Percentiles rank a stretch among this genome's conserved stretches.
phyloP scores from a whole-genome alignment of 1,284 basidiomycete genomes.

The Trametes hirsuta region DNA sequence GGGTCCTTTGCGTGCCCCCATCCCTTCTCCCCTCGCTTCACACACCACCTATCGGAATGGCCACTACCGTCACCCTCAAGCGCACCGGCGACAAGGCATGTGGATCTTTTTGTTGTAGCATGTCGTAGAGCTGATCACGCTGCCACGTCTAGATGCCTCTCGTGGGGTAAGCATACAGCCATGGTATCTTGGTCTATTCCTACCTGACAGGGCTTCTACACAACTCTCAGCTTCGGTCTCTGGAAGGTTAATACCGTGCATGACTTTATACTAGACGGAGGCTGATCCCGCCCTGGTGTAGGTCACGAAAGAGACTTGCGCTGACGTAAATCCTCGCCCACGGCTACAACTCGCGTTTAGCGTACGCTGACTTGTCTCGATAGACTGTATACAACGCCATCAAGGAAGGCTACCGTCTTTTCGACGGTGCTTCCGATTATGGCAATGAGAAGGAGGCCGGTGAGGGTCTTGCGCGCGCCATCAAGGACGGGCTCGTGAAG shows the following conservation, averaged over 20 bases:
- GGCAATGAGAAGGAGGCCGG: conserved; percentile 91
- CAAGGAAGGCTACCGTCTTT: conserved; percentile 77
- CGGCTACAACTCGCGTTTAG: not conserved
- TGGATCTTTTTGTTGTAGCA: not conserved
- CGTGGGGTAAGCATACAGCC: conserved; percentile 50
- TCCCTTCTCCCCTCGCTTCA: conserved; percentile 13
- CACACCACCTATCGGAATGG: conserved; percentile 41
- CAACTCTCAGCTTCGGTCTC: conserved; percentile 57
- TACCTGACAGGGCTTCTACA: conserved; percentile 6
- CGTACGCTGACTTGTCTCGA: not conserved
- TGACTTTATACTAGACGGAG: too few relatives aligned
- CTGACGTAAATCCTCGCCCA: conserved; percentile 48
- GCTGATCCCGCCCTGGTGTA: conserved; percentile 27
- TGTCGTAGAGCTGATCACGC: conserved; percentile 5
- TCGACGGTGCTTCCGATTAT: conserved; percentile 84
- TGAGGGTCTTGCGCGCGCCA: conserved; percentile 70
- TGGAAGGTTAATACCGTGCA: conserved; percentile 55
- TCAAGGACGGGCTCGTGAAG: conserved; percentile 74
- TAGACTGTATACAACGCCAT: conserved; percentile 73
- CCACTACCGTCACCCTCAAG: conserved; percentile 53
- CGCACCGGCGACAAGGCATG: conserved; percentile 62
- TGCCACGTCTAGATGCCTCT: conserved; percentile 55
- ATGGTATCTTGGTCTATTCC: not conserved
- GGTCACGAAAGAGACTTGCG: conserved; percentile 60
- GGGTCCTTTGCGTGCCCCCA: too few relatives aligned